Evolutionary conservation across 768 basidiomycete genomes (phyloP).

Genomic region (Tylopilus sp.): DNA sequence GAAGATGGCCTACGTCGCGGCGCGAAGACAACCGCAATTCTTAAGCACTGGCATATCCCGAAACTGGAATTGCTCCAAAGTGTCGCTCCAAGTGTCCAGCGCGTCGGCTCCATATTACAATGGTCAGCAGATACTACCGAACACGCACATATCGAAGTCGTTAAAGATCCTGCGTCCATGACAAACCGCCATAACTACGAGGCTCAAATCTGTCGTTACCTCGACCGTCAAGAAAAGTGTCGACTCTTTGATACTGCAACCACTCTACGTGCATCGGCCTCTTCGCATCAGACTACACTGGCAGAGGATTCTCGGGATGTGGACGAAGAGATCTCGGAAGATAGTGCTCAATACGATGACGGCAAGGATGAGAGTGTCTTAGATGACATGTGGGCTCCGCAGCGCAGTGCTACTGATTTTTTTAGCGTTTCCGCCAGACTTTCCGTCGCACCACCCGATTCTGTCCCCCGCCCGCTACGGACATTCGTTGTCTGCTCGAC

Average conservation of each 20-base stretch:
- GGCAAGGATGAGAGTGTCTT: neutral
- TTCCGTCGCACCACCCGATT: neutral
- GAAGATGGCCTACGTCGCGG: conserved; percentile 25
- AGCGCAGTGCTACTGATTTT: neutral
- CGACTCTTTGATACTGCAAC: neutral
- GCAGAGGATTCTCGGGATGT: no score
- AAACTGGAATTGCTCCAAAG: no score
- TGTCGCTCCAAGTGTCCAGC: neutral
- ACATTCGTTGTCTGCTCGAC: neutral
- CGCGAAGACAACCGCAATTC: neutral
- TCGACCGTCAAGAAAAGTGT: neutral
- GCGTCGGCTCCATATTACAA: neutral
- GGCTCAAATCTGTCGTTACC: neutral
- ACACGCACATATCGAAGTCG: no score
- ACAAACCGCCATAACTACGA: neutral
- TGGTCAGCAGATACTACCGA: conserved; percentile 4
- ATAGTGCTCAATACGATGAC: neutral
- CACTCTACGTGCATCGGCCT: neutral
- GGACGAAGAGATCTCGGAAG: no score
- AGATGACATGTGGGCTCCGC: neutral
- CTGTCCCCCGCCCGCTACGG: neutral
- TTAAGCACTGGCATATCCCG: no score
- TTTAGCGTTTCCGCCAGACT: neutral
- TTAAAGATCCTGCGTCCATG: neutral
- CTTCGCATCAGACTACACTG: neutral